Evolutionary conservation across 2,329 filamentous ascomycete species (phyloP), one percentile per base, ranked within the genome.

Genomic region (Diaporthe destruens): DNA sequence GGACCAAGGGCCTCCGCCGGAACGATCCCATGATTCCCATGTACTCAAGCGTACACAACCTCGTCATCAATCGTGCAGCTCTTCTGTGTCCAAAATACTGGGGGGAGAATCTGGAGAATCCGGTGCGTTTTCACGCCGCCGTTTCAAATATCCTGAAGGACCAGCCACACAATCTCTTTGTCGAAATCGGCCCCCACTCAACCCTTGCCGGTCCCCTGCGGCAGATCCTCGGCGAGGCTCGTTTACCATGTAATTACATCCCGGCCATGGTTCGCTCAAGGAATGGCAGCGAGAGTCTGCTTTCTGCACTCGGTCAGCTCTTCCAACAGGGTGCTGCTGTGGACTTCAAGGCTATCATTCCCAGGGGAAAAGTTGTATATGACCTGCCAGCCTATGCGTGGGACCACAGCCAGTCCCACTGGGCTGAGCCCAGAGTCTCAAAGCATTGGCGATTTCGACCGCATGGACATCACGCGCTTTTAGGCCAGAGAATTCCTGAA

Each of bases 371-470:
- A 16, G 57, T 63, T 4, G 23, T 75, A 11, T 42, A 36, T 4
- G 69, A 69, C 18, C 25, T 75, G n/a, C 72, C 74, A 2, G 25
- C 29, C 0, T 75, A 75, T 51, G 59, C 72, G 14, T 75, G 74
- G 72, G 23, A 74, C 18, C 61, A 69, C 47, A 36, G 44, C 16
- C 36, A 23, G 7, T 47, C 39, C 16, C 53, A 59, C 23, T 79
- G 80, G 81, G 54, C 74, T 42, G 80, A 83, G 72, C 76, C 75
- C 42, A 76, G 77, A 25, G 76, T 81, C 7, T 76, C 77, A 3
- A 75, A 75, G 12, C 80, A 80, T 42, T 79, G 79, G 71, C 76
- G 81, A 0, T 75, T 78, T 42, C 74, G 77, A n/a, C 65, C 72
- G 7, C 74, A 74, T 3, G 36, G 69, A 12, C 75, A 72, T 20